These are phyloP conservation scores for Boletales sp. DNA, from an alignment of 768 basidiomycete species.

Conservation along the genomic window DNA sequence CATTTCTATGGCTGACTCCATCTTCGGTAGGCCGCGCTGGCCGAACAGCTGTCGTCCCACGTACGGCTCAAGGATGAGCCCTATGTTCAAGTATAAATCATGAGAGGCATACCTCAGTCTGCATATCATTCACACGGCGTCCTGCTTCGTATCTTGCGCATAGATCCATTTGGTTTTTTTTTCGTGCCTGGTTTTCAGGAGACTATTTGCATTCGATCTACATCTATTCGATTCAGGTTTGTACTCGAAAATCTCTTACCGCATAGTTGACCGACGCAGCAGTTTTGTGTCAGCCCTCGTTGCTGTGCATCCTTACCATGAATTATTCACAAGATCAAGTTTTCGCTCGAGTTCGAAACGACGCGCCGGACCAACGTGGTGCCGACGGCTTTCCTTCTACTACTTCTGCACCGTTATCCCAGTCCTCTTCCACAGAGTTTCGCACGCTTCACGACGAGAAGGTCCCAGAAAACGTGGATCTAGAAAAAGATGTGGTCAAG, in stretches of 20 bases:
- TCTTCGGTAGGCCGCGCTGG: neutral
- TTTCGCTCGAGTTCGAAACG: neutral
- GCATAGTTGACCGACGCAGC: neutral
- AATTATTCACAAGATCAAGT: neutral
- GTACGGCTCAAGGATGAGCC: slow-evolving; percentile 12
- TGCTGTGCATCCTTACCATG: neutral
- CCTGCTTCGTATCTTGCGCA: neutral
- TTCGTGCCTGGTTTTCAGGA: too few relatives aligned
- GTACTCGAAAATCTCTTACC: neutral
- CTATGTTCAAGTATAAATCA: slow-evolving; percentile 6
- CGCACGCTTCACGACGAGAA: slow-evolving; percentile 12
- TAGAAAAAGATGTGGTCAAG: slow-evolving; percentile 4
- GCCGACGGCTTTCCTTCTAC: too few relatives aligned
- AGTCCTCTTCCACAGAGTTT: neutral
- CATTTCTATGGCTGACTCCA: neutral
- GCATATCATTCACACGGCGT: neutral
- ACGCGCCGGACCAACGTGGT: neutral
- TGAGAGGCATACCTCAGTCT: neutral
- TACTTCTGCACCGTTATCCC: neutral
- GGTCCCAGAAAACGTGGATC: neutral
- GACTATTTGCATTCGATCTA: too few relatives aligned
- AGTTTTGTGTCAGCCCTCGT: neutral
- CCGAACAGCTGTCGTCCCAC: neutral
- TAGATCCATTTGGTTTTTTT: too few relatives aligned
- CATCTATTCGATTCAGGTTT: neutral